Evolutionary conservation across 257 asterid genomes (phyloP).

Genomic region (Vinca minor): DNA sequence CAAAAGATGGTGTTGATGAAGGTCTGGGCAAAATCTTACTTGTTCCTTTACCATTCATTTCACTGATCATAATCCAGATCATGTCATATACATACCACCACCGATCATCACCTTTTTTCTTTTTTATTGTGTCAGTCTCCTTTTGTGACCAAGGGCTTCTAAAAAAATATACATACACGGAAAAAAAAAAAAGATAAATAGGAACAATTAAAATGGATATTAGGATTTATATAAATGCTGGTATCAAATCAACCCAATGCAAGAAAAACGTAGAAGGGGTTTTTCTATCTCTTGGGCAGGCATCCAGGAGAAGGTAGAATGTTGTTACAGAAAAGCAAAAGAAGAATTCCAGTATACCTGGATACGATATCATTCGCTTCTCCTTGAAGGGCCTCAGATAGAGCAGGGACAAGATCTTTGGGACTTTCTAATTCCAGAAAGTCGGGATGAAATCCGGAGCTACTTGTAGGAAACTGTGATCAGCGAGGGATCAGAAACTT

Average conservation of each 20-base stretch:
- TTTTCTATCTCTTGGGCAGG: neutral
- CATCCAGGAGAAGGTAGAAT: neutral
- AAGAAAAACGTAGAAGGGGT: neutral
- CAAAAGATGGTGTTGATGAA: conserved; percentile 69
- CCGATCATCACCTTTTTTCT: conserved; percentile 44
- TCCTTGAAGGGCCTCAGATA: conserved; percentile 56
- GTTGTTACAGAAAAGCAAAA: conserved; percentile 14
- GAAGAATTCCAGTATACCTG: conserved; percentile 40
- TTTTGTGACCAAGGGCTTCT: conserved; percentile 33
- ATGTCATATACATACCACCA: conserved; percentile 90
- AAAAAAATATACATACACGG: conserved; percentile 11
- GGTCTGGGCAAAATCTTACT: conserved; percentile 63
- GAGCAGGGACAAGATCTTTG: conserved; percentile 53
- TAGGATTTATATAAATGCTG: too few species aligned
- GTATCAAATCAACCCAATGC: neutral
- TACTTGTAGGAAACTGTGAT: conserved; percentile 67
- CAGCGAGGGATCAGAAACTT: neutral
- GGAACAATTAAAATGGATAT: too few species aligned
- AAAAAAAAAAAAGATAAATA: too few species aligned
- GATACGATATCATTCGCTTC: conserved; percentile 46
- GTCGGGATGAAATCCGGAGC: conserved; percentile 53
- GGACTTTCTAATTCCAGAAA: conserved; percentile 50
- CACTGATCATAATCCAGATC: conserved; percentile 56
- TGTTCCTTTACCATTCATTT: conserved; percentile 78
- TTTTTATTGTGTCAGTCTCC: conserved; percentile 33